Percentiles rank a stretch among this genome's conserved stretches.
phyloP scores from a whole-genome alignment of 495 filamentous ascomycete genomes.

The Daldinia caldariorum region DNA sequence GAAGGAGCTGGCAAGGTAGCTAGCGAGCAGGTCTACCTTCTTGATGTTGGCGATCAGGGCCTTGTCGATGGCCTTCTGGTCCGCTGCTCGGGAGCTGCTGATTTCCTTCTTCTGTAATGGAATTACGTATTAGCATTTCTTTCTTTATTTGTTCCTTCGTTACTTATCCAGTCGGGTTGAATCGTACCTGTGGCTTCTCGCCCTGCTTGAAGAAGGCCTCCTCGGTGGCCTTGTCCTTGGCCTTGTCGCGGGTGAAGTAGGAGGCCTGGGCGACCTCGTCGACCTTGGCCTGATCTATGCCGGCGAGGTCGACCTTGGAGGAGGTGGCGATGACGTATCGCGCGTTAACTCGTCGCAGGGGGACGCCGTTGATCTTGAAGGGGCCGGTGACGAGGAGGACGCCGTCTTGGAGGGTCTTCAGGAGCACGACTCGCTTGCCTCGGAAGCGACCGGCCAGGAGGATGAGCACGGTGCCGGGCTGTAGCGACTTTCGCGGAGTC shows the following conservation, averaged over 20 bases:
- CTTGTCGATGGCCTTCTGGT: constrained; percentile 99
- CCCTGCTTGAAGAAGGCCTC: constrained; percentile 99
- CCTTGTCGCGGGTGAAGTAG: constrained; percentile 97
- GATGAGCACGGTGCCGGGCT: constrained; percentile 94
- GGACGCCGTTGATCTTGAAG: constrained; percentile 99
- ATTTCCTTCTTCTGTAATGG: constrained; percentile 89
- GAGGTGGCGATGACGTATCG: constrained; percentile 99
- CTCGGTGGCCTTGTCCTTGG: constrained; percentile 85
- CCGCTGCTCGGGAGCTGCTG: constrained; percentile 84
- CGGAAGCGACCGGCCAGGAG: constrained; percentile 99
- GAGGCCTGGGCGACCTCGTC: constrained; percentile 83
- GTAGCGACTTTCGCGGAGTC: constrained; percentile 83
- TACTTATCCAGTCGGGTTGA: neutral
- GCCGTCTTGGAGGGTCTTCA: constrained; percentile 95
- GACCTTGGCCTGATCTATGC: constrained; percentile 81
- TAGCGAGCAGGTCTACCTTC: constrained; percentile 88
- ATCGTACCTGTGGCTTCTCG: constrained; percentile 92
- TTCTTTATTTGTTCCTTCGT: neutral
- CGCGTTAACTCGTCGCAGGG: constrained; percentile 95
- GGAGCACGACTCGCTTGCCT: constrained; percentile 98
- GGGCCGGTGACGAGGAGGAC: constrained; percentile 98
- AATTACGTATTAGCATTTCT: constrained; percentile 43
- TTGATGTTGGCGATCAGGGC: constrained; percentile 89
- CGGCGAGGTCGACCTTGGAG: constrained; percentile 83
- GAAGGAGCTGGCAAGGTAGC: constrained; percentile 92